Evolutionary conservation across 2,329 filamentous ascomycete species (phyloP).

Genomic region (Sporothrix dimorphospora): DNA sequence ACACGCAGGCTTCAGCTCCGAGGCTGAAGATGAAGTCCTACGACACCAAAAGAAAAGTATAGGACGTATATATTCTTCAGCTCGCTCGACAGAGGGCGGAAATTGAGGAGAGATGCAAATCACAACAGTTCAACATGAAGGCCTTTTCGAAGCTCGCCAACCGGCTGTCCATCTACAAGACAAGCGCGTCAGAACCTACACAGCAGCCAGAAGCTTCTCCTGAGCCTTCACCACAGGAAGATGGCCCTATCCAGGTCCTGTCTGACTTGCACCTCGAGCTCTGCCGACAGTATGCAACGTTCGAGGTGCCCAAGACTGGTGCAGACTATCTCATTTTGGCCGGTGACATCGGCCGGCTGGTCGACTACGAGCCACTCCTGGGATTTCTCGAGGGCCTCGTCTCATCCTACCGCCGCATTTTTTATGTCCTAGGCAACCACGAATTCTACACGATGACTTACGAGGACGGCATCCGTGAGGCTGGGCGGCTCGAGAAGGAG

Average conservation of each 20-base stretch:
- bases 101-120: not conserved
- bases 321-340: constrained; percentile 57
- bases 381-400: constrained; percentile 54
- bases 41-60: too few relatives aligned
- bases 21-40: not conserved
- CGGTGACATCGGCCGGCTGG: constrained; percentile 59
- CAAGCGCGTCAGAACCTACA: not conserved
- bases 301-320: constrained; percentile 37
- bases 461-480: constrained; percentile 9
- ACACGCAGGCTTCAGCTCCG: not conserved
- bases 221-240: not conserved
- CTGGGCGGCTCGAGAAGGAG: constrained; percentile 23
- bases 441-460: constrained; percentile 49
- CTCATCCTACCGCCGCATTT: constrained; percentile 50
- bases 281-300: constrained; percentile 24
- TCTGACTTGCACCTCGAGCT: constrained; percentile 62
- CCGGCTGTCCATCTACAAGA: not conserved
- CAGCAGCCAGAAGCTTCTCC: not conserved
- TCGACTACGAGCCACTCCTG: constrained; percentile 43
- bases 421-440: constrained; percentile 60
- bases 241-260: constrained; percentile 48
- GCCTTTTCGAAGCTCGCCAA: constrained; percentile 7
- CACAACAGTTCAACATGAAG: not conserved
- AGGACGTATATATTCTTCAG: not conserved
- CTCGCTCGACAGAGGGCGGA: not conserved